Evolutionary conservation across 257 asterid species (phyloP), one percentile per base, ranked within the genome.

Genomic region (Gynochthodes officinalis): DNA sequence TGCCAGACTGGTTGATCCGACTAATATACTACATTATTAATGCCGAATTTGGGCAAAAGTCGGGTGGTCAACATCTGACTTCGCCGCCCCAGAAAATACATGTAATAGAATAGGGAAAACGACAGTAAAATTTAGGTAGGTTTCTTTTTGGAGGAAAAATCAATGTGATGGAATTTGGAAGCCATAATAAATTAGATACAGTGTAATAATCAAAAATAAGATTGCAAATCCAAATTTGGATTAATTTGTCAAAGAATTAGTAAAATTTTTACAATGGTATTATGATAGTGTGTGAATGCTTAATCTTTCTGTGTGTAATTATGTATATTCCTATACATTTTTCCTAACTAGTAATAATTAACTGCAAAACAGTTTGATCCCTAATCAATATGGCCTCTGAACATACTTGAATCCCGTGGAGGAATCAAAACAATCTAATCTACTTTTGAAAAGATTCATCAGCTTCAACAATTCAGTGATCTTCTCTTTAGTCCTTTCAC

Each of bases 381-480:
- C 3, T 0, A 71, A 55, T 87, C 77, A 91, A 46, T 77, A 73
- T 6, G 89, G 42, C 75, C 86, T 84, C 35, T 87, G 84, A 16
- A 92, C 35, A 55, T 81, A 85, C 86, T 81, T 86, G 87, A 88
- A 88, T 58, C 89, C 91, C 82, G 72, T 76, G 40, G 86, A 84
- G 39, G 88, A 83, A 82, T 87, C 97, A 75, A 84, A 76, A 74
- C 98, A 90, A 32, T 87, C 90, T 15, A 90, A 52, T 75, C 80
- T 81, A 59, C 83, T 83, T 73, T 86, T 86, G 72, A 65, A 84
- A 79, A 79, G 59, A 80, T 88, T 89, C 96, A 93, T 89, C 77
- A 86, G 15, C 61, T 89, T 93, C 70, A 93, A 74, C 46, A 93
- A 72, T 55, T 89, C 96, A 35, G 93, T 90, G 55, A 82, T 89